Conservation (phyloP, 768 basidiomycete species). For the Termitomyces sp. region DNA sequence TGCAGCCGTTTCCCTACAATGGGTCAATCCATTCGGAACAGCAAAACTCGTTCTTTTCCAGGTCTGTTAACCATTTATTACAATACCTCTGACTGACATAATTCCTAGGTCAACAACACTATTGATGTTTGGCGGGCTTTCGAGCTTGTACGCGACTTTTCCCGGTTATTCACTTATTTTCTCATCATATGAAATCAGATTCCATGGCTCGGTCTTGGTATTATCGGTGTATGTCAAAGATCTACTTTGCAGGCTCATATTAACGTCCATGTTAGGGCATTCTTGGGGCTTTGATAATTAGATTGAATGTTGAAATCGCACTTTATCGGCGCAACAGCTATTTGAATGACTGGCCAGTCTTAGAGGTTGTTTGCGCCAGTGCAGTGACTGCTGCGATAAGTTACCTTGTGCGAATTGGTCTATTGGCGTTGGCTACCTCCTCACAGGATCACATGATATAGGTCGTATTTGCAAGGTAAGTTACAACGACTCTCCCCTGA, state of each 20-base stretch:
- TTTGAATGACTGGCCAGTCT: conserved; percentile 53
- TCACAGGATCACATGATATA: conserved; percentile 16
- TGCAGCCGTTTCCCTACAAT: conserved; percentile 79
- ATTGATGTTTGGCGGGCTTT: conserved; percentile 66
- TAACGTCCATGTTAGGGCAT: conserved; percentile 42
- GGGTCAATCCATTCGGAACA: conserved; percentile 82
- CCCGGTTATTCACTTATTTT: neutral
- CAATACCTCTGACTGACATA: neutral
- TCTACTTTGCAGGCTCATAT: neutral
- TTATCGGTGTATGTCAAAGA: conserved; percentile 45
- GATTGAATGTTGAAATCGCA: conserved; percentile 58
- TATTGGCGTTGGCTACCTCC: neutral
- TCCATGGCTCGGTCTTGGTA: conserved; percentile 62
- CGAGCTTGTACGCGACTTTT: conserved; percentile 45
- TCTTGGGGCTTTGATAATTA: conserved; percentile 60
- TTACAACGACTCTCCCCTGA: neutral
- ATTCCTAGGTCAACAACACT: conserved; percentile 45
- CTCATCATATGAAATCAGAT: conserved; percentile 32
- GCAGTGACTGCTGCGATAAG: conserved; percentile 67
- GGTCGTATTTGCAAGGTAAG: conserved; percentile 63
- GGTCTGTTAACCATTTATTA: conserved; percentile 25
- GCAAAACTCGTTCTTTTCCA: conserved; percentile 80
- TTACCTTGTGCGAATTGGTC: conserved; percentile 44
- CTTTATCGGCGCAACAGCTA: conserved; percentile 53
- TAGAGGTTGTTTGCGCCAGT: conserved; percentile 57